Evolutionary conservation across 306 rosid genomes (phyloP), one percentile per base, ranked within the genome.

Genomic region (Castanea mollissima): DNA sequence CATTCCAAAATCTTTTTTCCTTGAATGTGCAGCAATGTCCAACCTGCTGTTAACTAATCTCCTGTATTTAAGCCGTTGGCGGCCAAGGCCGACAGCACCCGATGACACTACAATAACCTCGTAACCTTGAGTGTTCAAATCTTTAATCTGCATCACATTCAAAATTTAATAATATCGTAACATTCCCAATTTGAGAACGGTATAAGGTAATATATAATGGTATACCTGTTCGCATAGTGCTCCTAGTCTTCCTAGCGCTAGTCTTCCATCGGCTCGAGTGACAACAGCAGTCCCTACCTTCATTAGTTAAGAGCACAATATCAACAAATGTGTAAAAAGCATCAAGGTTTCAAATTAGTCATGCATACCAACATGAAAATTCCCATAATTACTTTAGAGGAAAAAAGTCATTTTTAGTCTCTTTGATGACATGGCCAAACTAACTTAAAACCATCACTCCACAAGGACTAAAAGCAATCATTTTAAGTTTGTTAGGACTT

Each of bases 31-130:
- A 84, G 46, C 54, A 64, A 64, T 2, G 8, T 25, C 81, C 55
- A 52, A 94, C 99, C 99, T 96, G 96, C 97, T 96, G 81, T 96
- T 88, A 74, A 96, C 54, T 64, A 96, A 83, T 84, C 85, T 90
- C 86, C 99, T 84, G 78, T 85, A 91, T 84, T 88, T 84, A 18
- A 96, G 99, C 87, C 94, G 88, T 79, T 96, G 99, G 78, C 99
- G 97, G 81, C 99, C 99, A 49, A 96, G 92, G 41, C 99, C 99
- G 78, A 93, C 99, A 81, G 99, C 99, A 65, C 99, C 99, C 0
- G 98, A 96, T 14, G 99, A 91, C 87, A 96, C 99, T 90, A 96
- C 78, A 86, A 96, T 90, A 78, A 96, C 78, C 87, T 96, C 99
- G 59, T 81, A 91, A 34, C 97, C 99, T 71, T 81, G 89, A 80